Base-by-base conservation (phyloP, 306 rosid genomes). In the Lotus japonicus region DNA sequence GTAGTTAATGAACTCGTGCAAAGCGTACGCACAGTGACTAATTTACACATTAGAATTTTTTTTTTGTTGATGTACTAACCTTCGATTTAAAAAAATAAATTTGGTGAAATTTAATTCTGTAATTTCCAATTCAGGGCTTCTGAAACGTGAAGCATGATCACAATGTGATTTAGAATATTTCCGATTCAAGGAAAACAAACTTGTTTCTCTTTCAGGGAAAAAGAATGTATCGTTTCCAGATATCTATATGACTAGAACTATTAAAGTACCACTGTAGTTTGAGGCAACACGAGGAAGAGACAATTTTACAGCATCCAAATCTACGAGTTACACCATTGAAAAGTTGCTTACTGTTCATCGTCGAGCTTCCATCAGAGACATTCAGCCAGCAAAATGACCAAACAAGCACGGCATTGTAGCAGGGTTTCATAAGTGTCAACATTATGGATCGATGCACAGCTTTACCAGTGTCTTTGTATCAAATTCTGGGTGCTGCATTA, bases 401-500 rank as follows among this genome's bases (percentile, higher is more conserved):
- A 44, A 52, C 52, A 49, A 17, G 33, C 44, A 43, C 15, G 42
- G 41, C 21, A 23, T 7, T 46, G 67, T 14, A 35, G 51, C 64
- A 7, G 55, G 57, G 53, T 52, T 42, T 12, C 6, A 43, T 31
- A 44, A 65, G 44, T 8, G 63, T 15, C 23, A 11, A 45, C 4
- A 39, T 6, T n/a, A 2, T 46, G 41, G 48, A 26, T 2, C 38
- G 33, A 43, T 35, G 33, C 11, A 4, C 13, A 39, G 52, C 45
- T 41, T 53, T 46, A 17, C 9, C 33, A 36, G 49, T 71, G 51
- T 52, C 53, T 48, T 12, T 6, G 50, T 26, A 76, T 85, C 85
- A 88, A 15, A 78, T 67, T 66, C 94, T 83, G 63, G 94, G 94
- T 56, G 90, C 90, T 88, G 86, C 82, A 76, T 16, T 51, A 56